phyloP scores from a whole-genome alignment of 345 rosid genomes.

The Diplotaxis tenuifolia region DNA sequence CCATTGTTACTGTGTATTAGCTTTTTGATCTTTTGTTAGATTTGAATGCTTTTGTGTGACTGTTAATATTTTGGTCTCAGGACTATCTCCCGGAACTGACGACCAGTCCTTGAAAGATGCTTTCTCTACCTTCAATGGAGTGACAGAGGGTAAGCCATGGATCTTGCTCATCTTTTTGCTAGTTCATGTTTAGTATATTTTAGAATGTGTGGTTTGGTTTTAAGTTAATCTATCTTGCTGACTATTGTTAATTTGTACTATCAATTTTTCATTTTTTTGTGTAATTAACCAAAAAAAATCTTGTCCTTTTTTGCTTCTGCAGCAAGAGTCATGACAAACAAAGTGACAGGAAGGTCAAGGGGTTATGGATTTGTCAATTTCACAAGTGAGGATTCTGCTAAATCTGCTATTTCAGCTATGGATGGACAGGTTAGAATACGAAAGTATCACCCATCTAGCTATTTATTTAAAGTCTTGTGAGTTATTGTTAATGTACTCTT shows the following conservation, averaged over 20 bases:
- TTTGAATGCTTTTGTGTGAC: slow-evolving; percentile 15
- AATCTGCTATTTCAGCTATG: slow-evolving; percentile 60
- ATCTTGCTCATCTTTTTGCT: not conserved
- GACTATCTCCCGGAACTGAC: slow-evolving; percentile 47
- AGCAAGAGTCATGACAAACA: slow-evolving; percentile 62
- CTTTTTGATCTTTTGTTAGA: not conserved
- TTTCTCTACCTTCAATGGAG: slow-evolving; percentile 48
- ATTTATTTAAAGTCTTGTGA: not conserved
- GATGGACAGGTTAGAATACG: slow-evolving; percentile 59
- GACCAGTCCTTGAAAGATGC: slow-evolving; percentile 48
- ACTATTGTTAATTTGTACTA: not conserved
- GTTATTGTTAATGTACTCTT: not conserved
- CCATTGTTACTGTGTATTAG: not conserved
- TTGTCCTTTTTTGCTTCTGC: slow-evolving; percentile 22
- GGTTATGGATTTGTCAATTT: slow-evolving; percentile 73
- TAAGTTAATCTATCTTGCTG: not conserved
- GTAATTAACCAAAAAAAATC: not conserved
- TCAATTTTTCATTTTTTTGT: not conserved
- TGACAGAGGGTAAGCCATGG: slow-evolving; percentile 44
- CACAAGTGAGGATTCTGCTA: slow-evolving; percentile 48
- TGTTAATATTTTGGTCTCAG: slow-evolving; percentile 21
- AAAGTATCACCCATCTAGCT: not conserved
- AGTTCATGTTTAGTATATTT: not conserved
- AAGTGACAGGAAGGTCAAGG: slow-evolving; percentile 62
- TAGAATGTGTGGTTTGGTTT: not conserved